Evolutionary conservation across 768 basidiomycete genomes (phyloP).

Genomic region (Russula sp.): DNA sequence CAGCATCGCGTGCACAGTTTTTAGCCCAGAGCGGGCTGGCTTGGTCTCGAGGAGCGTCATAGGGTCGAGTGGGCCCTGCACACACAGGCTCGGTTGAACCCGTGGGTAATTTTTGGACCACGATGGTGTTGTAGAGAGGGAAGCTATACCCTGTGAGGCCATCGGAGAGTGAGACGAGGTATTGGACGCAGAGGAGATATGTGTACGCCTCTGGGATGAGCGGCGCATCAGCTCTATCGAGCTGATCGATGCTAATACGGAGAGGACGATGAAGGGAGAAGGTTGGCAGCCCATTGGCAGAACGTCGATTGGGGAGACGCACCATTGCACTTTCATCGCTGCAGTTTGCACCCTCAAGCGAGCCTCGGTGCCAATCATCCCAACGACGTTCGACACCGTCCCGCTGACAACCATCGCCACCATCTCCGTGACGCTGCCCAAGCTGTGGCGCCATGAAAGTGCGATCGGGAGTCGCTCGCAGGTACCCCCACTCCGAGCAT

Average conservation of each 20-base stretch:
- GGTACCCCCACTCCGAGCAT: too few relatives aligned
- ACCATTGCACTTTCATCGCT: too few relatives aligned
- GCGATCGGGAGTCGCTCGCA: too few relatives aligned
- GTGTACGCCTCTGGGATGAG: constrained; percentile 91
- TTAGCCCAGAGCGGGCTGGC: too few relatives aligned
- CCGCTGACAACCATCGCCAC: too few relatives aligned
- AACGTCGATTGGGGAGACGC: too few relatives aligned
- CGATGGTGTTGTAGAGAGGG: constrained; percentile 65
- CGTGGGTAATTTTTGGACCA: constrained; percentile 59
- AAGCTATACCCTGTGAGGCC: constrained; percentile 76
- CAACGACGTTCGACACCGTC: too few relatives aligned
- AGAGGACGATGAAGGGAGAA: neutral
- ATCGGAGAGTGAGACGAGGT: constrained; percentile 79
- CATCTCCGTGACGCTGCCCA: too few relatives aligned
- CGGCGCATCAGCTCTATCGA: constrained; percentile 92
- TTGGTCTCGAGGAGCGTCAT: constrained; percentile 54
- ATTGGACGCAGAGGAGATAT: constrained; percentile 88
- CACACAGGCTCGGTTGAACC: constrained; percentile 64
- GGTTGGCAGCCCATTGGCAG: neutral
- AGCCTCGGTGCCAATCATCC: too few relatives aligned
- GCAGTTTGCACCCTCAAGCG: too few relatives aligned
- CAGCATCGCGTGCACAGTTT: constrained; percentile 74
- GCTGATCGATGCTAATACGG: constrained; percentile 83
- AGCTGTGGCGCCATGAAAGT: too few relatives aligned
- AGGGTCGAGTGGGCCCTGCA: constrained; percentile 66